These are phyloP conservation scores for Juglanconis juglandina DNA, from an alignment of 2,329 filamentous ascomycete species.

Conservation along the genomic window DNA sequence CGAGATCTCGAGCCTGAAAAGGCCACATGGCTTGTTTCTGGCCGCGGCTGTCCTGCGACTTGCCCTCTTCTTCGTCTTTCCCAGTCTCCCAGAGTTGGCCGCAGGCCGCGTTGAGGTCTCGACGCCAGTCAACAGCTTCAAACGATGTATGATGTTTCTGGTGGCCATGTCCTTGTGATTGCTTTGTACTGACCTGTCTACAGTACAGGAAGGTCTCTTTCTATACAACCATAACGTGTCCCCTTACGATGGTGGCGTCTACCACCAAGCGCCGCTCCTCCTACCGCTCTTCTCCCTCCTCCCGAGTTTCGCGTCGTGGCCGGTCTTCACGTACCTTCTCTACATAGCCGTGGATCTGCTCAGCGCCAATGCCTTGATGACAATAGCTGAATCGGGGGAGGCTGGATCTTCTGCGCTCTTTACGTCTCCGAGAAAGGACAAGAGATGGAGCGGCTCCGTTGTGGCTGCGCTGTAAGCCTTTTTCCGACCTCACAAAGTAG, in stretches of 20 bases:
- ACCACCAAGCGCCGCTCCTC: conserved; percentile 79
- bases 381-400: conserved; percentile 79
- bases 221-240: conserved; percentile 95
- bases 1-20: conserved; percentile 35
- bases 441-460: conserved; percentile 69
- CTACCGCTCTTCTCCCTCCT: conserved; percentile 88
- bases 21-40: conserved; percentile 65
- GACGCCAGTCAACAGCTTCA: conserved; percentile 96
- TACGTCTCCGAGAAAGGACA: conserved; percentile 71
- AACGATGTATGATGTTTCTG: conserved; percentile 65
- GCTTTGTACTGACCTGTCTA: conserved; percentile 3
- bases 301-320: conserved; percentile 63
- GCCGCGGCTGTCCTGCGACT: conserved; percentile 76
- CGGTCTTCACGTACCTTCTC: conserved; percentile 73
- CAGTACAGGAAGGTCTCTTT: conserved; percentile 94
- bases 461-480: conserved; percentile 71
- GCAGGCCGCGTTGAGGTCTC: conserved; percentile 94
- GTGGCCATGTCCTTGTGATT: neutral
- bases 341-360: conserved; percentile 80
- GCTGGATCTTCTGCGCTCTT: conserved; percentile 71
- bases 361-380: conserved; percentile 73
- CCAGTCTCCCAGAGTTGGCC: conserved; percentile 77
- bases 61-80: conserved; percentile 75
- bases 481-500: neutral
- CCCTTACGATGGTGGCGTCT: conserved; percentile 90